Percentiles rank a stretch among this genome's conserved stretches.
phyloP scores from a whole-genome alignment of 208 protist species.

The Acanthamoeba healyi region DNA sequence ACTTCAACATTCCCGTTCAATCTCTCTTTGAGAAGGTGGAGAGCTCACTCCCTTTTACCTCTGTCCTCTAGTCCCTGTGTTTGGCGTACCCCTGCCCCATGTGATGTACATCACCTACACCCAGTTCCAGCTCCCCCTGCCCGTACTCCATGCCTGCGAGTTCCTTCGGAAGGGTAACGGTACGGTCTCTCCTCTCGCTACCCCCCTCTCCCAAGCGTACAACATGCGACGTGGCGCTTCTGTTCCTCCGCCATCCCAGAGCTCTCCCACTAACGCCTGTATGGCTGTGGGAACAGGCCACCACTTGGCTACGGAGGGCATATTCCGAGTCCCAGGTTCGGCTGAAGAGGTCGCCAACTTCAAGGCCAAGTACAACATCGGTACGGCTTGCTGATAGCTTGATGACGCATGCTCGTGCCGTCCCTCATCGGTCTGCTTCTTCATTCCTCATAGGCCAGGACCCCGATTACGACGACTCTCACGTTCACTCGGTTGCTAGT shows the following conservation, averaged over 20 bases:
- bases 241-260: too few relatives aligned
- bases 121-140: constrained; percentile 33
- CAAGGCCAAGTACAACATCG: constrained; percentile 12
- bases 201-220: background rate
- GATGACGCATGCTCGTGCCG: background rate
- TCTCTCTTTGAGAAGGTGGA: background rate
- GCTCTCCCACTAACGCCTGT: too few relatives aligned
- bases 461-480: background rate
- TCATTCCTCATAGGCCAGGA: too few relatives aligned
- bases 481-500: constrained; percentile 24
- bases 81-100: constrained; percentile 43
- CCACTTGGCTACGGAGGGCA: background rate
- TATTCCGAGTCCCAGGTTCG: constrained; percentile 25
- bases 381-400: background rate
- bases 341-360: constrained; percentile 7
- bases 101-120: constrained; percentile 68
- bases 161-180: background rate
- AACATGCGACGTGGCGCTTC: too few relatives aligned
- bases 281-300: constrained; percentile 27
- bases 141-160: background rate
- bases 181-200: too few relatives aligned
- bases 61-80: background rate
- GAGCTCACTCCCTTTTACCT: background rate
- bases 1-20: background rate
- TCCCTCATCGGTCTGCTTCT: too few relatives aligned